Base-by-base conservation (phyloP, 345 rosid genomes). In the Gossypium arboreum region DNA sequence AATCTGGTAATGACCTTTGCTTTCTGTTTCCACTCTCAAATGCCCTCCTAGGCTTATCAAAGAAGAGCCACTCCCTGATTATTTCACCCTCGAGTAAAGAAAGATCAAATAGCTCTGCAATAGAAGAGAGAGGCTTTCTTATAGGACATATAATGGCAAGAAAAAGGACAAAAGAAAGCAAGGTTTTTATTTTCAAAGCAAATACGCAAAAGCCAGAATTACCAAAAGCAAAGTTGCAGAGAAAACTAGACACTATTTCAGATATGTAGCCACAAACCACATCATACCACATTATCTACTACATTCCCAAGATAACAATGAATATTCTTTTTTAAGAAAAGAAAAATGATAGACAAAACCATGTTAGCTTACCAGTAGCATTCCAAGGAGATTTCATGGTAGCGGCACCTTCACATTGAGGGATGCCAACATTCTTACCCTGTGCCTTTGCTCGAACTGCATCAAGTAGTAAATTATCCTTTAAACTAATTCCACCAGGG, bases 1-100 rank as follows among this genome's bases (percentile, higher is more conserved):
- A 86, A 84, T 94, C 98, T 8, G 94, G 94, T 74, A 94, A 86
- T 6, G 97, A 92, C 79, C 98, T 90, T 82, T 94, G 98, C 85
- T 92, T 94, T 77, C 98, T 81, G 83, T 82, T 92, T 74, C 98
- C 98, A 18, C 90, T 87, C 76, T 92, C 97, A 75, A 88, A 94
- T 57, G 98, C 98, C 81, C 89, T 87, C 80, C 91, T 85, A 9
- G 94, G 98, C 78, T 89, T 92, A 78, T 94, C 97, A 43, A 94
- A 94, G 83, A 92, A 92, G 72, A 92, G 92, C 97, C 97, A 94
- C 76, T 92, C 97, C 75, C 97, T 82, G 27, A 90, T 62, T 59
- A 86, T 86, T 84, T 94, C 97, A 22, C 96, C 94, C 41, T 82
- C 84, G 27, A 86, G 83, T 69, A 94, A 81, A 57, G 79, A 78